phyloP scores from a whole-genome alignment of 805 yeast genomes.

The Metschnikowia vanudenii region DNA sequence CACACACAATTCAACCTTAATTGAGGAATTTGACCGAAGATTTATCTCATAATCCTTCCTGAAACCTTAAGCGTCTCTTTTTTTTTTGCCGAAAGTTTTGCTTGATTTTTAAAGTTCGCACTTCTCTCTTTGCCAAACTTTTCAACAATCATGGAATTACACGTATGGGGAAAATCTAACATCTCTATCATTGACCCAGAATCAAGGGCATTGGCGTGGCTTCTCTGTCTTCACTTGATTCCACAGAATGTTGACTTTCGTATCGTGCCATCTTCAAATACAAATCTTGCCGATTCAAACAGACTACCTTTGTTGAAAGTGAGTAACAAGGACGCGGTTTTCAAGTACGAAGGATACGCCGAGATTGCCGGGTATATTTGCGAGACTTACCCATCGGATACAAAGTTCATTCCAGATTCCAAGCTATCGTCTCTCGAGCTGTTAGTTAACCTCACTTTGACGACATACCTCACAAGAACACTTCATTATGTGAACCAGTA shows the following conservation, averaged over 20 bases:
- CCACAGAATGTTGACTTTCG: conserved; percentile 20
- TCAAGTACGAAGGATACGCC: conserved; percentile 39
- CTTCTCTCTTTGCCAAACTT: neutral
- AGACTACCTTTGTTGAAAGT: conserved; percentile 48
- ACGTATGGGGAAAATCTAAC: conserved; percentile 53
- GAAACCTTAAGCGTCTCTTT: neutral
- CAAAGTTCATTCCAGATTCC: conserved; percentile 13
- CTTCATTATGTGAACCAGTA: conserved; percentile 52
- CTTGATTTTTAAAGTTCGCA: too few species aligned
- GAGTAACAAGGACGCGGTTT: conserved; percentile 15
- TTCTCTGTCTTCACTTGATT: conserved; percentile 27
- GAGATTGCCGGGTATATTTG: conserved; percentile 35
- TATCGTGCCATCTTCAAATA: conserved; percentile 57
- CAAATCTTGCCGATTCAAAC: conserved; percentile 49
- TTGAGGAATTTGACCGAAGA: neutral
- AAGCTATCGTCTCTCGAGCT: conserved; percentile 19
- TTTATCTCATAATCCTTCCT: neutral
- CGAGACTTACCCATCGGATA: conserved; percentile 12
- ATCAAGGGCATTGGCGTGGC: conserved; percentile 48
- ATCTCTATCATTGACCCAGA: conserved; percentile 52
- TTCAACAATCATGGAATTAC: conserved; percentile 30
- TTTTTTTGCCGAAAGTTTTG: too few species aligned
- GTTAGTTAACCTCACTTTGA: conserved; percentile 46
- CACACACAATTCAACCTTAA: neutral
- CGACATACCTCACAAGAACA: conserved; percentile 41